Base-by-base conservation (phyloP, 2,329 filamentous ascomycete species). In the Teratosphaeria pseudoeucalypti region DNA sequence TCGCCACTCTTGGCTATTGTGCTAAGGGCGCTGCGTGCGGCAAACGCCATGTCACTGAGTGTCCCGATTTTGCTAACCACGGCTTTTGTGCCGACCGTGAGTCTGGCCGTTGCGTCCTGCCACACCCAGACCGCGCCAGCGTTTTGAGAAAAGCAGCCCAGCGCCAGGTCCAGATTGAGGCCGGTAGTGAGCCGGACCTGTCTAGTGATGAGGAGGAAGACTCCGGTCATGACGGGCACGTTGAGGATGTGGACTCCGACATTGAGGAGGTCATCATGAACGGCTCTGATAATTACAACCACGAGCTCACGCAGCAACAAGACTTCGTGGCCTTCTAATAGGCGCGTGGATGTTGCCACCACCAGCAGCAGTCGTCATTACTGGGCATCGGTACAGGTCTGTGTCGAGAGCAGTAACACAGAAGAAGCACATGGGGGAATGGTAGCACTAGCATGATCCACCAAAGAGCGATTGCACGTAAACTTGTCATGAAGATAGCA, bases 41-140 rank as follows among this genome's bases (percentile, higher is more conserved):
- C 61, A 85, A 94, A 64, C 87, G 91, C 62, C 94, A 99, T 77
- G 87, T 92, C 60, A 58, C 64, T 60, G 92, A 97, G 75, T 97
- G 94, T 75, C 92, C 94, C 63, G 89, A 95, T 73, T 96, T 95
- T 79, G 89, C 90, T 81, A 95, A 96, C 76, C 90, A 84, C 62
- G 92, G 92, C 68, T 79, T 81, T 63, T 99, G 94, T 83, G 85
- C 85, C 72, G 85, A 83, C 72, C 85, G 86, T 75, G 64, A 66
- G 56, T 64, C 66, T 52, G 65, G 66, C 27, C 85, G 86, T 65
- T 97, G 92, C 79, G 88, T 87, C 72, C 82, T 96, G 58, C 88
- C 85, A 61, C 94, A 99, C 76, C 85, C 92, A 72, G 89, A 94
- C 77, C 86, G 89, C 75, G 91, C 91, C 72, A 91, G 89, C 69